Evolutionary conservation across 306 rosid species (phyloP), one percentile per base, ranked within the genome.

Genomic region (Aeschynomene evenia): DNA sequence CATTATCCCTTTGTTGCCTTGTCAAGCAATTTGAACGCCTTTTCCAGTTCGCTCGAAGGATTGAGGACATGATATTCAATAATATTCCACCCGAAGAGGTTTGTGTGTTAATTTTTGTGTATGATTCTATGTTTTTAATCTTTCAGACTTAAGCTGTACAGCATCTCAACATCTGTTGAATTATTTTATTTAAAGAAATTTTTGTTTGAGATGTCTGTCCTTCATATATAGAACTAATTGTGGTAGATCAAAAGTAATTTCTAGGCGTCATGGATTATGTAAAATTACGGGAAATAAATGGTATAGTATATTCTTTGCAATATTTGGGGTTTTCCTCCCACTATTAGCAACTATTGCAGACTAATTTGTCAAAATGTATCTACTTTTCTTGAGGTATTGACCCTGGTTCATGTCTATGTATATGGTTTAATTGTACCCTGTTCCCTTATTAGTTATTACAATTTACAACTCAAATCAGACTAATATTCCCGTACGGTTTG

Each of bases 21-120:
- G 64, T 19, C 29, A 79, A 94, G 99, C 99, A 94, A 90, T 94
- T 94, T 73, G 99, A 94, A 66, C 89, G 97, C 58, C 95, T 94
- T 71, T 91, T 94, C 85, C 99, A 91, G 80, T 94, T 84, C 65
- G 99, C 99, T 63, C 81, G 84, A 79, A 87, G 69, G 82, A 91
- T 91, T 46, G 99, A 94, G 84, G 99, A 94, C 79, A 75, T 87
- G 79, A 86, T 91, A 80, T 78, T 83, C 67, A 94, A 85, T 57
- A 94, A 89, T 43, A 81, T 91, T 51, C 19, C 86, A 33, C 86
- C 97, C 9, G 99, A 94, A 89, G 99, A 94, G 99, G 99, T 88
- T 67, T 61, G 91, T 66, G 68, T 26, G 68, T 26, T 43, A 8
- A 60, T 48, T 68, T 46, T 37, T 50, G 51, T 40, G 62, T 18